Percentiles rank a stretch among this genome's conserved stretches.
Conservation (phyloP, 108 stramenopile genomes). For the Cylindrotheca closterium region DNA sequence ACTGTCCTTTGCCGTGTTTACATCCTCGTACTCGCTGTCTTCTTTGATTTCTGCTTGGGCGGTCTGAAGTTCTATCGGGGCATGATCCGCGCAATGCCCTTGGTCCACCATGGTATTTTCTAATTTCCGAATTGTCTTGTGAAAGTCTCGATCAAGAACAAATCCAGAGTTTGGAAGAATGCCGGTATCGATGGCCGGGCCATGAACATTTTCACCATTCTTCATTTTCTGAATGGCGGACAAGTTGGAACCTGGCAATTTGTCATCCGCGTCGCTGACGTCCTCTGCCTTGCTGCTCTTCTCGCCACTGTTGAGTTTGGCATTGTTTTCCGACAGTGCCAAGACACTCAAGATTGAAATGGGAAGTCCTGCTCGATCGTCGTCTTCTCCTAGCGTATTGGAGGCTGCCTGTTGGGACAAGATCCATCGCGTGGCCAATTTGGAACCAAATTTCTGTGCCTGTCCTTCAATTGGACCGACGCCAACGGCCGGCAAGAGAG, state of each 20-base stretch:
- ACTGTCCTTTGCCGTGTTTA: neutral
- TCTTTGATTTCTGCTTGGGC: neutral
- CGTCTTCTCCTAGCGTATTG: neutral
- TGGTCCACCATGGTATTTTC: slow-evolving; percentile 2
- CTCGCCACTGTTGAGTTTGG: too few relatives aligned
- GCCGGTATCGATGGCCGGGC: slow-evolving; percentile 6
- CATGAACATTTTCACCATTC: slow-evolving; percentile 11
- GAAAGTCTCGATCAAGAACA: slow-evolving; percentile 3
- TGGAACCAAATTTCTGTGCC: slow-evolving; percentile 1
- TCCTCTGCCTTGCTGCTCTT: too few relatives aligned
- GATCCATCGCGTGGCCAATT: slow-evolving; percentile 16
- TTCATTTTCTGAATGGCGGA: slow-evolving; percentile 28
- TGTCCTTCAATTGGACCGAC: slow-evolving; percentile 10
- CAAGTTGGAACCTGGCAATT: neutral
- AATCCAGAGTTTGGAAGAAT: neutral
- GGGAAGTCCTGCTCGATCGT: too few relatives aligned
- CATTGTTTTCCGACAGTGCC: too few relatives aligned
- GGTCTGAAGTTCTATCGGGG: neutral
- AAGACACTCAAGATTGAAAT: too few relatives aligned
- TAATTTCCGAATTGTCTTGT: neutral
- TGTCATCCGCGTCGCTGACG: too few relatives aligned
- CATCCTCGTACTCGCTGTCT: neutral
- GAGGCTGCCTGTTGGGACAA: neutral
- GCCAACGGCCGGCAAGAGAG: slow-evolving; percentile 39
- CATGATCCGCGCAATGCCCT: neutral